Conservation (phyloP, 345 rosid genomes). For the Stellera chamaejasme region DNA sequence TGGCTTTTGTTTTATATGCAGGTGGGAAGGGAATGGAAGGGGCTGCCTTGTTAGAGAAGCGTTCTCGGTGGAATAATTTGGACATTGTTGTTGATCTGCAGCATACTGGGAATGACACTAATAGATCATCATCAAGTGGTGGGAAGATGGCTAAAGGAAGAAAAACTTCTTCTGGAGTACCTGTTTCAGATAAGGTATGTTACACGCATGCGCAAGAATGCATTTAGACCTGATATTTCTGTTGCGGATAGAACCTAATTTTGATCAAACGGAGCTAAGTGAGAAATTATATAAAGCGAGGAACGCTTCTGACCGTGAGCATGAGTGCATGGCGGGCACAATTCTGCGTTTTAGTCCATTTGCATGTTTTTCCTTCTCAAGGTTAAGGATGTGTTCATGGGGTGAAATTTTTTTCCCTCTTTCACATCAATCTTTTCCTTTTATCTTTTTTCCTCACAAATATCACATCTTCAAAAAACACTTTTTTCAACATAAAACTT, state of each 20-base stretch:
- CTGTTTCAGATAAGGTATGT: constrained; percentile 44
- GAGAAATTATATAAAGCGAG: no score
- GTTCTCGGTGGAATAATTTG: constrained; percentile 35
- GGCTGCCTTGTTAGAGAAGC: constrained; percentile 18
- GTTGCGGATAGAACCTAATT: no score
- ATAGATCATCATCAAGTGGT: constrained; percentile 27
- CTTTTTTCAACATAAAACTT: no score
- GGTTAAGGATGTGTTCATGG: neutral
- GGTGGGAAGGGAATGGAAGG: constrained; percentile 27
- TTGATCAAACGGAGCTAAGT: no score
- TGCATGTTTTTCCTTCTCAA: neutral
- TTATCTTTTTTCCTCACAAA: neutral
- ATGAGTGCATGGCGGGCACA: no score
- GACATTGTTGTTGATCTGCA: constrained; percentile 35
- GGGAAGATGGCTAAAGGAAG: constrained; percentile 46
- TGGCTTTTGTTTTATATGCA: constrained; percentile 17
- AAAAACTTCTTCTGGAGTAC: constrained; percentile 29
- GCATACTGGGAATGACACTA: constrained; percentile 20
- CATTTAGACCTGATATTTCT: no score
- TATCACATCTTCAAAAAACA: no score
- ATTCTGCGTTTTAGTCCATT: neutral
- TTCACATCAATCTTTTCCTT: no score
- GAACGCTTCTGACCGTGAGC: no score
- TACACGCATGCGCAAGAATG: no score
- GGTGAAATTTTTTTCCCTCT: no score